A percentile compares a stretch with the other conserved stretches of the same genome.
Evolutionary conservation across 164 flowering plant genomes (phyloP).

Genomic region (Kingdonia uniflora): DNA sequence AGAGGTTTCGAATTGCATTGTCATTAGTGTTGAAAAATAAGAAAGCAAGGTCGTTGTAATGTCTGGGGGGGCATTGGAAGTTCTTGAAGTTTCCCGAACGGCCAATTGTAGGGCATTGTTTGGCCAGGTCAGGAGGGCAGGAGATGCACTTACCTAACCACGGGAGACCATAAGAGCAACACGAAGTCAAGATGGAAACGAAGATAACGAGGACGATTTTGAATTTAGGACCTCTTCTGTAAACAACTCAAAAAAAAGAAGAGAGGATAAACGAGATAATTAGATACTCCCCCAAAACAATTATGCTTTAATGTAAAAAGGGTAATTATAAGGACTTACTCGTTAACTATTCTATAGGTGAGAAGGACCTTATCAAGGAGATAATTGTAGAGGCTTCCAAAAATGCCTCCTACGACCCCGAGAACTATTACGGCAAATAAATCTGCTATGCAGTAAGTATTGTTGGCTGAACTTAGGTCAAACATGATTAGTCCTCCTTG

Average conservation of each 20-base stretch:
- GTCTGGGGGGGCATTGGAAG: constrained; percentile 67
- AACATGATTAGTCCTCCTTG: constrained; percentile 92
- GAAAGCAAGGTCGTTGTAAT: constrained; percentile 90
- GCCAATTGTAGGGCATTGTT: constrained; percentile 57
- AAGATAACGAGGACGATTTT: constrained; percentile 48
- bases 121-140: constrained; percentile 43
- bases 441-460: constrained; percentile 41
- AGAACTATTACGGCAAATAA: constrained; percentile 53
- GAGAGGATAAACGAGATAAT: not conserved
- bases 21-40: constrained; percentile 81
- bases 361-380: constrained; percentile 77
- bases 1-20: constrained; percentile 78
- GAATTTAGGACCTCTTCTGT: constrained; percentile 63
- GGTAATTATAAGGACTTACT: constrained; percentile 48
- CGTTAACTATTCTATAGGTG: constrained; percentile 65
- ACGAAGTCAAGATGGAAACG: constrained; percentile 66
- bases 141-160: constrained; percentile 77
- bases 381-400: constrained; percentile 82
- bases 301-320: not conserved
- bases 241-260: constrained; percentile 3
- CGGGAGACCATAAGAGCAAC: constrained; percentile 69
- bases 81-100: constrained; percentile 76
- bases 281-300: too few species aligned
- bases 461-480: constrained; percentile 43
- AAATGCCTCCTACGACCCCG: constrained; percentile 73